phyloP scores from a whole-genome alignment of 768 basidiomycete species.

The Russula dissimulans region DNA sequence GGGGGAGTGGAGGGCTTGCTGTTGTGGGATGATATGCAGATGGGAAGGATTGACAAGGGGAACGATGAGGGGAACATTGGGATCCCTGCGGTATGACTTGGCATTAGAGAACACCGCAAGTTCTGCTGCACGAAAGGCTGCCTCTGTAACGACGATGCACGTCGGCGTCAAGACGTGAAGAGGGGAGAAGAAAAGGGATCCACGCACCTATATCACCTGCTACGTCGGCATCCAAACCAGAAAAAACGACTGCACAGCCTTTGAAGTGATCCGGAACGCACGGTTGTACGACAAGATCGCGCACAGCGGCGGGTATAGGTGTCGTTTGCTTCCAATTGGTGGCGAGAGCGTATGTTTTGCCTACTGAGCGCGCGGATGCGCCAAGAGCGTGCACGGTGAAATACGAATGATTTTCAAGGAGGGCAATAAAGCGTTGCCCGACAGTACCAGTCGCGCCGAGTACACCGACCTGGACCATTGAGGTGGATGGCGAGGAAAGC shows the following conservation, averaged over 20 bases:
- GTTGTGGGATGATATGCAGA: slow-evolving; percentile 74
- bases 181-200: neutral
- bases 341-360: slow-evolving; percentile 65
- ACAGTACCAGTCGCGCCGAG: slow-evolving; percentile 91
- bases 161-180: neutral
- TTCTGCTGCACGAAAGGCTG: slow-evolving; percentile 77
- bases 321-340: slow-evolving; percentile 82
- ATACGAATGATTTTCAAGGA: slow-evolving; percentile 84
- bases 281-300: slow-evolving; percentile 57
- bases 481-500: too few relatives aligned
- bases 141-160: slow-evolving; percentile 44
- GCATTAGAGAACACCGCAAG: slow-evolving; percentile 93
- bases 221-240: slow-evolving; percentile 90
- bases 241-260: slow-evolving; percentile 84
- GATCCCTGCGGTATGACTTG: slow-evolving; percentile 92
- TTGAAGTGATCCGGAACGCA: slow-evolving; percentile 71
- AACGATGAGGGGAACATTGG: slow-evolving; percentile 88
- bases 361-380: slow-evolving; percentile 81
- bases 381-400: slow-evolving; percentile 82
- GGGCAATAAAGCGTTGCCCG: slow-evolving; percentile 88
- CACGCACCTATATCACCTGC: slow-evolving; percentile 88
- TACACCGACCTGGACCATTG: slow-evolving; percentile 51
- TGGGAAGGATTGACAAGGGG: slow-evolving; percentile 91
- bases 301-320: slow-evolving; percentile 59
- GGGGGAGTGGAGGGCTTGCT: slow-evolving; percentile 58